phyloP scores from a whole-genome alignment of 139 green algal genomes.

The Zygnema cylindricum region DNA sequence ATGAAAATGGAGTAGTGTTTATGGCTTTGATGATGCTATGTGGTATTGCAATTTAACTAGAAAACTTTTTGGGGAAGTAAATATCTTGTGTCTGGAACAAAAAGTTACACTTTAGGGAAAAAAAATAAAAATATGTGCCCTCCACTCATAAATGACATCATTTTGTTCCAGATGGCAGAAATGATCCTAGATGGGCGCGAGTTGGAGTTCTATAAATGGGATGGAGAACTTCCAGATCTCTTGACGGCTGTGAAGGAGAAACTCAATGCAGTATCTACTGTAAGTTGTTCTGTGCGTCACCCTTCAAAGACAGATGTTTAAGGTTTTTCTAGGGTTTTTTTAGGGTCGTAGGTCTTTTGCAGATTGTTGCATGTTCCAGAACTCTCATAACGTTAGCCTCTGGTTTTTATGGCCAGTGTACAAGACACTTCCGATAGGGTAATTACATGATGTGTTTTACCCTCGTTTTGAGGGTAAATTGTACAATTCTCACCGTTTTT shows the following conservation, averaged over 20 bases:
- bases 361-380: neutral
- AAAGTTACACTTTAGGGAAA: too few relatives aligned
- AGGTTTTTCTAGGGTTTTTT: neutral
- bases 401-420: neutral
- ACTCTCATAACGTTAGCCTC: neutral
- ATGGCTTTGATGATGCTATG: too few relatives aligned
- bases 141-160: too few relatives aligned
- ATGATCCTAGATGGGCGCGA: constrained; percentile 79
- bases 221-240: constrained; percentile 78
- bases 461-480: too few relatives aligned
- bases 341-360: neutral
- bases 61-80: too few relatives aligned
- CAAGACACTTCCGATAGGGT: neutral
- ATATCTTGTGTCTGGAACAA: too few relatives aligned
- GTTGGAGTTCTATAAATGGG: constrained; percentile 83
- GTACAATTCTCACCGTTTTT: too few relatives aligned
- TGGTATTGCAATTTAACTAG: too few relatives aligned
- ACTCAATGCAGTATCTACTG: constrained; percentile 84
- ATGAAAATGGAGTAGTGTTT: too few relatives aligned
- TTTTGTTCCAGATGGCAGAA: constrained; percentile 63
- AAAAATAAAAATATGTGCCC: too few relatives aligned
- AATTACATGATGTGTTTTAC: neutral
- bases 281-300: neutral
- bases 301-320: neutral
- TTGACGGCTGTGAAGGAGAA: constrained; percentile 70